phyloP scores from a whole-genome alignment of 2,329 filamentous ascomycete species.

The Exophiala aquamarina region DNA sequence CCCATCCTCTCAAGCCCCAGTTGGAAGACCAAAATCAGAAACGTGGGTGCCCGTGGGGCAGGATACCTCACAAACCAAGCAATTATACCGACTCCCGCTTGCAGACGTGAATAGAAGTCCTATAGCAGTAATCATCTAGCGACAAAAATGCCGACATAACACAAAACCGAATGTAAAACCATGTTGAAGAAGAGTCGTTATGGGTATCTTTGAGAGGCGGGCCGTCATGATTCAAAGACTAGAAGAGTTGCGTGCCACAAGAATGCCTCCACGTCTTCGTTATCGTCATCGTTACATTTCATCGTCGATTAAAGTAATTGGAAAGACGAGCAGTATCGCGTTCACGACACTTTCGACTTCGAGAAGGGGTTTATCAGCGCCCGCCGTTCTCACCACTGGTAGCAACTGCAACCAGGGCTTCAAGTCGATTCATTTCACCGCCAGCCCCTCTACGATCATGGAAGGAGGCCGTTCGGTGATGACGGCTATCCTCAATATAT shows the following conservation, averaged over 20 bases:
- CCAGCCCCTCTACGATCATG: slow-evolving; percentile 28
- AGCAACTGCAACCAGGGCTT: slow-evolving; percentile 51
- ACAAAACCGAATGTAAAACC: slow-evolving; percentile 14
- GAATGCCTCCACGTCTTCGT: slow-evolving; percentile 10
- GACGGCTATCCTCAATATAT: slow-evolving; percentile 15
- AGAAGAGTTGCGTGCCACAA: slow-evolving; percentile 20
- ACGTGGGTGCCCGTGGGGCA: no score
- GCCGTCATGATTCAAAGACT: slow-evolving; percentile 19
- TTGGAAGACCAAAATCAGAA: no score
- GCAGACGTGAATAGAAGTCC: neutral
- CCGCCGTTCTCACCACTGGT: slow-evolving; percentile 45
- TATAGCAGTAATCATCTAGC: neutral
- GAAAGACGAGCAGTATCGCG: neutral
- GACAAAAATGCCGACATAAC: slow-evolving; percentile 6
- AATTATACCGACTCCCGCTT: neutral
- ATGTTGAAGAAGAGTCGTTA: slow-evolving; percentile 15
- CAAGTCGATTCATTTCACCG: slow-evolving; percentile 47
- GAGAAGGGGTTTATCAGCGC: slow-evolving; percentile 8
- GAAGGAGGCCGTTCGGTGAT: slow-evolving; percentile 15
- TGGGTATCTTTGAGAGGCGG: slow-evolving; percentile 23
- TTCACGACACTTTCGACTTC: no score
- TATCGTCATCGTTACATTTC: slow-evolving; percentile 5
- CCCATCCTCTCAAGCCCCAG: no score
- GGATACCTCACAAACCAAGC: no score
- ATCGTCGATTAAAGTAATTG: neutral